These are phyloP conservation scores for Ceratocystis lukuohia DNA, from an alignment of 2,329 filamentous ascomycete species.

Conservation along the genomic window DNA sequence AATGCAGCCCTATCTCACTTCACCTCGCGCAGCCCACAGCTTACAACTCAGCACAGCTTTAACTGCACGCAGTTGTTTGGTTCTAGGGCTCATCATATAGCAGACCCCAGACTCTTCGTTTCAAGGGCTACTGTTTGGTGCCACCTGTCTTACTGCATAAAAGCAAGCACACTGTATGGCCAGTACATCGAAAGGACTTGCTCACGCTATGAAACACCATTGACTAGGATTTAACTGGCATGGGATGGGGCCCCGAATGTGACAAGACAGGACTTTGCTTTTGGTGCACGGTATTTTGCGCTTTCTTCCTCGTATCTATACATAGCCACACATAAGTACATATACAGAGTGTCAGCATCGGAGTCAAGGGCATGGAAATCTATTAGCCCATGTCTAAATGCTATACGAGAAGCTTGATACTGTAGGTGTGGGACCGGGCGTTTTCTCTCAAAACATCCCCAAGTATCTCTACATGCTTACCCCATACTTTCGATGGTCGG, in stretches of 20 bases:
- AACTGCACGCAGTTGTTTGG: no score
- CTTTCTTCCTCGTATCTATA: background rate
- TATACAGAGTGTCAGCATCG: background rate
- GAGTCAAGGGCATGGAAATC: no score
- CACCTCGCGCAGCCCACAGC: background rate
- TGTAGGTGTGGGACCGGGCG: no score
- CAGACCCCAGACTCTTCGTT: background rate
- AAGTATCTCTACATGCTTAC: background rate
- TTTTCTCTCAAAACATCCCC: background rate
- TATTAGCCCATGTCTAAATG: no score
- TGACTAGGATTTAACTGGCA: background rate
- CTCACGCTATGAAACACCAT: background rate
- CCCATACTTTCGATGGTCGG: background rate
- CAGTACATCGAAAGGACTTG: background rate
- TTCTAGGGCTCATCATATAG: no score
- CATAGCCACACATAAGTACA: background rate
- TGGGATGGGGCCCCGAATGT: background rate
- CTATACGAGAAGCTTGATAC: no score
- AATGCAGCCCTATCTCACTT: conserved; percentile 8
- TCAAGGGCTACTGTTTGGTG: background rate
- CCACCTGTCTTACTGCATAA: background rate
- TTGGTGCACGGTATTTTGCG: background rate
- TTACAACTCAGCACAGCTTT: background rate
- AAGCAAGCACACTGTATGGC: background rate
- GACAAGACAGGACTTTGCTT: background rate